These are phyloP conservation scores for Mycena citricolor DNA, from an alignment of 1,284 basidiomycete species.

Conservation along the genomic window DNA sequence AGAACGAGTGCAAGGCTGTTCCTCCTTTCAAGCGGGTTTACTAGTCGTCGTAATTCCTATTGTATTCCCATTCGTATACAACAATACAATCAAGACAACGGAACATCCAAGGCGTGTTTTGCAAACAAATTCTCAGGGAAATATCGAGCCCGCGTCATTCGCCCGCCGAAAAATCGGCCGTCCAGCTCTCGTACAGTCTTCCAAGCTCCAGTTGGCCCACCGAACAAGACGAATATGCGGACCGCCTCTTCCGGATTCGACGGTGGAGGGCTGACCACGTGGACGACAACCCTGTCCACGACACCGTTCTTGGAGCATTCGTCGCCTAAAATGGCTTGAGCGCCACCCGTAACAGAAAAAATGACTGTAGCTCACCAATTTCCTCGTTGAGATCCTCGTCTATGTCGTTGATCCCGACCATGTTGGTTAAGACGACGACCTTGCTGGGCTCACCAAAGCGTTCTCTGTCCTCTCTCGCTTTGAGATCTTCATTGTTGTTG, in stretches of 20 bases:
- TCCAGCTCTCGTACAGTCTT: conserved; percentile 90
- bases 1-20: conserved; percentile 91
- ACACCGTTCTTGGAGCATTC: conserved; percentile 89
- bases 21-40: conserved; percentile 89
- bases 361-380: conserved; percentile 60
- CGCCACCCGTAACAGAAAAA: conserved; percentile 4
- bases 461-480: conserved; percentile 69
- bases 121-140: conserved; percentile 69
- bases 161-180: conserved; percentile 87
- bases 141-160: conserved; percentile 80
- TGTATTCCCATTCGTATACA: conserved; percentile 1
- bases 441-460: conserved; percentile 86
- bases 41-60: conserved; percentile 36
- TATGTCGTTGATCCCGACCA: conserved; percentile 79
- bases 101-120: conserved; percentile 48
- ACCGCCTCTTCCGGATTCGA: conserved; percentile 65
- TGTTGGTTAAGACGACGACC: conserved; percentile 85
- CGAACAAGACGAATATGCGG: conserved; percentile 83
- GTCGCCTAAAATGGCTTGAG: conserved; percentile 53
- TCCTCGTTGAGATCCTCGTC: conserved; percentile 87
- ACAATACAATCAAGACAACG: conserved; percentile 26
- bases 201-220: conserved; percentile 91
- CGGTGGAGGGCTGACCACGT: conserved; percentile 68
- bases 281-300: conserved; percentile 85
- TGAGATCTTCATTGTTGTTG: conserved; percentile 80